Evolutionary conservation across 2,329 filamentous ascomycete genomes (phyloP), one percentile per base, ranked within the genome.

Genomic region (Epichloe sp.): DNA sequence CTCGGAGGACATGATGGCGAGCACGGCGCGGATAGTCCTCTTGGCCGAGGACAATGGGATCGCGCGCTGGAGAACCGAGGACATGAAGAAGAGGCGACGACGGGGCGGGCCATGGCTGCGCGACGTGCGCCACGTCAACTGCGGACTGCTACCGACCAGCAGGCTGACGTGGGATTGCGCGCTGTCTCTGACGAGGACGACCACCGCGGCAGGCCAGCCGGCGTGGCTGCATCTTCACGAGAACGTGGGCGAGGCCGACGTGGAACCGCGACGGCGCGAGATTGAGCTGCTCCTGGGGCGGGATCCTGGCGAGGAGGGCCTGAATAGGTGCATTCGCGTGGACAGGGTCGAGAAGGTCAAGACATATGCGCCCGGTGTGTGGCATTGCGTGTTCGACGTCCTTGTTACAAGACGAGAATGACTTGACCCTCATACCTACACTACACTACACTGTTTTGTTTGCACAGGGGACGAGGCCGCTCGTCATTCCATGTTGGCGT

Each of bases 311-410:
- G 50, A 55, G 1, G 54, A 58, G 23, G 54, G 47, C 12, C 12
- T 44, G 21, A 38, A 49, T n/a, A 62, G 62, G 19, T 50, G 55
- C 3, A 64, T 68, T 12, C 60, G 58, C 23, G 71, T 77, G 37
- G 74, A 76, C 55, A 77, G 83, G 65, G 74, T 81, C 40, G 80
- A 85, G 66, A 68, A 73, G 57, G 82, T 85, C 61, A 85, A 86
- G 71, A 84, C 80, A 48, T 85, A 79, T 71, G 82, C 81, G 57
- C 82, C 82, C 31, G 79, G 74, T 0, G 79, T 85, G 7, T 83
- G 80, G 80, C 82, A 86, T 66, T 82, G 79, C 57, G 82, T 85
- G 51, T 85, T 83, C 65, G 82, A 86, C 64, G 69, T 84, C 19
- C 71, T 77, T 66, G 67, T 77, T 66, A 70, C 58, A 62, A 57